Percentiles rank a stretch among this genome's conserved stretches.
These are phyloP conservation scores for Calonectria crousiana DNA, from an alignment of 2,329 filamentous ascomycete genomes.

Conservation along the genomic window DNA sequence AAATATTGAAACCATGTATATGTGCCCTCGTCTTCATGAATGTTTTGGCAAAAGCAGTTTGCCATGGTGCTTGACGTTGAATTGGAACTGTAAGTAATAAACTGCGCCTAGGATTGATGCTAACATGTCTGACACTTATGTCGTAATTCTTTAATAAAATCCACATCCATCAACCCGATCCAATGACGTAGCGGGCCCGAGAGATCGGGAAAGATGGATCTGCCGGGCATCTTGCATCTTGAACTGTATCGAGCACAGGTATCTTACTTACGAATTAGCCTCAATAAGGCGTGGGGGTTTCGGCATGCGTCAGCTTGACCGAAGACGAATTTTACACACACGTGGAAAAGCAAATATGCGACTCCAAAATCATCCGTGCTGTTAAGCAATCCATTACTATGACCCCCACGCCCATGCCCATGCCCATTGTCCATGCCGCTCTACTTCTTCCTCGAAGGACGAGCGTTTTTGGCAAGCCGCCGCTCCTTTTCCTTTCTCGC, in stretches of 20 bases:
- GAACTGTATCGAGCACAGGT: background rate
- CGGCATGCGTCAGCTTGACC: background rate
- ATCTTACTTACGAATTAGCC: conserved; percentile 20
- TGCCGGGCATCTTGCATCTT: conserved; percentile 1
- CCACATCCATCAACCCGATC: too few relatives aligned
- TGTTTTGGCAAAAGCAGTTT: background rate
- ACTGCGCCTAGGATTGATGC: background rate
- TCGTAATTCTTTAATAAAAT: background rate
- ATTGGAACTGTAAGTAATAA: background rate
- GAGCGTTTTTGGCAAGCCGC: conserved; percentile 87
- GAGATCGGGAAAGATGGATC: conserved; percentile 13
- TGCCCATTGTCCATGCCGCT: conserved; percentile 4
- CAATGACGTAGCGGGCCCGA: conserved; percentile 23
- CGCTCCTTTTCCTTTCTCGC: conserved; percentile 81
- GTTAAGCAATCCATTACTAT: background rate
- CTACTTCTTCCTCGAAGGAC: conserved; percentile 74
- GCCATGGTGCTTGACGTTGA: background rate
- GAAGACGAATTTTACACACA: background rate
- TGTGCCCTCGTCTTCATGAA: background rate
- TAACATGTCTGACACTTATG: too few relatives aligned
- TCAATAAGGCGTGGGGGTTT: conserved; percentile 25
- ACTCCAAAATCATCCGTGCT: background rate
- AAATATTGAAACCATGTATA: background rate
- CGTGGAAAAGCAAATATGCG: background rate
- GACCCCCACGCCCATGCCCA: background rate